phyloP scores from a whole-genome alignment of 2,329 filamentous ascomycete genomes.

The Mariannaea sp. region DNA sequence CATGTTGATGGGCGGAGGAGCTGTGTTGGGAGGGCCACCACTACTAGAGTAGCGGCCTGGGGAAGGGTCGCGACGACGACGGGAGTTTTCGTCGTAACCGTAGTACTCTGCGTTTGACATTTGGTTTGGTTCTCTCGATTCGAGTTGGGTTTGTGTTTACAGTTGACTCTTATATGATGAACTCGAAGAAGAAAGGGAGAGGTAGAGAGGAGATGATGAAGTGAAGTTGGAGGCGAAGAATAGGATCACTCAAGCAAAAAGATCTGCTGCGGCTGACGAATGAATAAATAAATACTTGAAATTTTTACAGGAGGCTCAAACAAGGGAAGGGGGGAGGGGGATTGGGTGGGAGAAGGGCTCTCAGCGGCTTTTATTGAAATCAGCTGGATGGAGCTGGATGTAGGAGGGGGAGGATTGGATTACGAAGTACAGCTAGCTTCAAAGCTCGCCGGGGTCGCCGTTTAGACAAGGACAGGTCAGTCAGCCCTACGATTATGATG shows the following conservation, averaged over 20 bases:
- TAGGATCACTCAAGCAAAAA: background rate
- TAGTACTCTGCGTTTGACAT: slow-evolving; percentile 38
- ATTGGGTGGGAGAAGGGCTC: too few species aligned
- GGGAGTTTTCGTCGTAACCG: slow-evolving; percentile 37
- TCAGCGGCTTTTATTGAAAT: slow-evolving; percentile 7
- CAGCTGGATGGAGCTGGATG: background rate
- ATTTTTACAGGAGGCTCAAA: background rate
- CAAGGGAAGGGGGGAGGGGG: background rate
- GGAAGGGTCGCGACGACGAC: slow-evolving; percentile 39
- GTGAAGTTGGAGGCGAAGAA: background rate
- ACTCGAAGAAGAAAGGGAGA: too few species aligned
- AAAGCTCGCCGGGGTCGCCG: slow-evolving; percentile 23
- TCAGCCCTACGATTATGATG: slow-evolving; percentile 15
- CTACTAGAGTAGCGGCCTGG: slow-evolving; percentile 42
- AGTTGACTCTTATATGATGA: too few species aligned
- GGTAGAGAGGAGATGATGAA: background rate
- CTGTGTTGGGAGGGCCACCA: slow-evolving; percentile 27
- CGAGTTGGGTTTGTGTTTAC: too few species aligned
- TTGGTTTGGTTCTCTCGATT: background rate
- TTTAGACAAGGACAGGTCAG: slow-evolving; percentile 7
- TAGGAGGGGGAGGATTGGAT: background rate
- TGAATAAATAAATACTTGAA: too few species aligned
- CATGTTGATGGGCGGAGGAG: slow-evolving; percentile 12
- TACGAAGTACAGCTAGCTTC: background rate
- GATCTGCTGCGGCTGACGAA: slow-evolving; percentile 1